A percentile compares a stretch with the other conserved stretches of the same genome.
These are phyloP conservation scores for Chalciporus piperatus DNA, from an alignment of 768 basidiomycete species.

Conservation along the genomic window DNA sequence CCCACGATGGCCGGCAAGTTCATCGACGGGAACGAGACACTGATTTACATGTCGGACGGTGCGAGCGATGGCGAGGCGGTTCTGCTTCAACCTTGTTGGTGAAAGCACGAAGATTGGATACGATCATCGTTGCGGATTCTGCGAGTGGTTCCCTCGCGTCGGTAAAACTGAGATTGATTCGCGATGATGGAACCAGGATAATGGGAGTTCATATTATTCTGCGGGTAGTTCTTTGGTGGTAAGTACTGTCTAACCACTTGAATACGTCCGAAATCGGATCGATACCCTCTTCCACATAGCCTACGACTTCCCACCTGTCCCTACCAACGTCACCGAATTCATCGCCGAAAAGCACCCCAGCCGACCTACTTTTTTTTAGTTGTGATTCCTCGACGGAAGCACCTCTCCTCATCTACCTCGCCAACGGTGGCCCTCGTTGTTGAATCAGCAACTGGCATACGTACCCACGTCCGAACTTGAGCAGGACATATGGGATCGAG, in stretches of 20 bases:
- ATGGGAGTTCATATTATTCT: too few species aligned
- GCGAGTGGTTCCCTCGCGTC: too few species aligned
- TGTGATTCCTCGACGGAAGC: conserved; percentile 19
- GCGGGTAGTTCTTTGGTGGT: too few species aligned
- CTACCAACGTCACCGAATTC: conserved; percentile 20
- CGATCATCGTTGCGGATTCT: too few species aligned
- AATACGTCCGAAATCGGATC: conserved; percentile 33
- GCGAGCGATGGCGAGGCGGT: conserved; percentile 40
- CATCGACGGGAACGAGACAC: background rate
- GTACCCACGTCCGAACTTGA: too few species aligned
- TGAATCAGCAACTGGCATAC: too few species aligned
- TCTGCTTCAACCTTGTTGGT: conserved; percentile 47
- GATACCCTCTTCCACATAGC: conserved; percentile 26
- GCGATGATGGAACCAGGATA: too few species aligned
- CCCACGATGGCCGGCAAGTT: conserved; percentile 26
- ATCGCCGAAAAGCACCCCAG: conserved; percentile 31
- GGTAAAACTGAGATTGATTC: too few species aligned
- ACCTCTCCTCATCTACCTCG: too few species aligned
- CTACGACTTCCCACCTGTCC: conserved; percentile 26
- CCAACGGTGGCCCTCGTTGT: too few species aligned
- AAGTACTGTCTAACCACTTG: too few species aligned
- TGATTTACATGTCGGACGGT: conserved; percentile 33
- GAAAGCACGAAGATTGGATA: conserved; percentile 38
- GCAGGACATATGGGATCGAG: too few species aligned
- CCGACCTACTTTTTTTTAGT: conserved; percentile 43